Evolutionary conservation across 805 yeast species (phyloP), one percentile per base, ranked within the genome.

Genomic region (Sugiyamaella qingdaonensis): DNA sequence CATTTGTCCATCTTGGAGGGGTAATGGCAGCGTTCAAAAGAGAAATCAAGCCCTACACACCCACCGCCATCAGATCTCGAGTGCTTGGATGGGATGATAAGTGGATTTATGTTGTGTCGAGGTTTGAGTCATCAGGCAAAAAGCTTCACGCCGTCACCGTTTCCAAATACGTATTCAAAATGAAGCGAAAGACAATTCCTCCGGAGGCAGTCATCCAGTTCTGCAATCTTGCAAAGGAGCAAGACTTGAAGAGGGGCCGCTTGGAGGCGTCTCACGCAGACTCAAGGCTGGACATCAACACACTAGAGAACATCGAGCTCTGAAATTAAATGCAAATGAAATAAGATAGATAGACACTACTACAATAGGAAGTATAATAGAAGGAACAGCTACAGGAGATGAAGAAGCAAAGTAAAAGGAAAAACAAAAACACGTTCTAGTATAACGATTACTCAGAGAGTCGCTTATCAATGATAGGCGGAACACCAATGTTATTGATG

Each of bases 31-130:
- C 78, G 27, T 91, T 88, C 70, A 76, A 84, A 56, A 79, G 77
- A 57, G 96, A 91, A 63, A 81, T 92, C 64, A 78, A 71, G 61
- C 85, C 92, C 1, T 87, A 83, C 63, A 79, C 78, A 52, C 60
- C 61, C 24, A 91, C 83, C 65, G 58, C 70, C 2, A 74, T 91
- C 19, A 72, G 73, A 34, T 77, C 86, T 2, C 73, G 80, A 36
- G 76, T 91, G 16, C 65, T 86, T 4, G 85, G 92, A 7, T 90
- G 96, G 96, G 94, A 88, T 69, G 74, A 79, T 33, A 91, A 90
- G 68, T 89, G 97, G 96, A 61, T 91, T 11, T 90, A 82, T 64
- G 78, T 88, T 10, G 58, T 86, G 21, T 79, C 86, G 41, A 77
- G 80, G 61, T 88, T 89, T 63, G 78, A 76, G 10, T 71, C 75